Percentiles rank a stretch among this genome's conserved stretches.
These are phyloP conservation scores for Rhizomucor pusillus DNA, from an alignment of 371 early-diverging fungal genomes.

Conservation along the genomic window DNA sequence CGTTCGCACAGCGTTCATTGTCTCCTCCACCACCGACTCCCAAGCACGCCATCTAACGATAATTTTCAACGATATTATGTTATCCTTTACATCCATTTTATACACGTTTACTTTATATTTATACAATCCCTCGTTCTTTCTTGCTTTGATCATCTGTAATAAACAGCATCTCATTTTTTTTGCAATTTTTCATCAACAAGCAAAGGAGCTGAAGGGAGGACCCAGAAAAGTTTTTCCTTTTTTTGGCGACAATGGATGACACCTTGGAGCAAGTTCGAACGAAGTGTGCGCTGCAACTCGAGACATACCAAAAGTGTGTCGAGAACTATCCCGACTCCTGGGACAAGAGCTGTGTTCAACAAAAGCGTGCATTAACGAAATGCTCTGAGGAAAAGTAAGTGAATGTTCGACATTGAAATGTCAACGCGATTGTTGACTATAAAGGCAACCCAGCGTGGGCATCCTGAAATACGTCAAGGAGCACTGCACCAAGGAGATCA, in stretches of 20 bases:
- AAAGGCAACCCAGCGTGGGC: conserved; percentile 48
- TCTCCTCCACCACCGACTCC: background rate
- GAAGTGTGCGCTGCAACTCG: conserved; percentile 77
- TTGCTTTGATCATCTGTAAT: background rate
- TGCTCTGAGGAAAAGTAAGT: conserved; percentile 78
- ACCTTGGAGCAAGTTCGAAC: conserved; percentile 72
- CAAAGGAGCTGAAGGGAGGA: background rate
- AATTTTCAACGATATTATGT: background rate
- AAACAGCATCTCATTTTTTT: background rate
- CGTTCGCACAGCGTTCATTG: background rate
- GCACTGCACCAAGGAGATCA: conserved; percentile 66
- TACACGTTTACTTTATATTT: background rate
- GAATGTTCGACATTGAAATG: background rate
- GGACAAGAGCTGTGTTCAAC: conserved; percentile 69
- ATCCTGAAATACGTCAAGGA: conserved; percentile 71
- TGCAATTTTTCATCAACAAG: background rate
- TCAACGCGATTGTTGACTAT: background rate
- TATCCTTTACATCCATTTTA: background rate
- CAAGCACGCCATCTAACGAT: background rate
- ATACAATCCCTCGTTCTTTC: background rate
- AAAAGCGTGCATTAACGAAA: conserved; percentile 72
- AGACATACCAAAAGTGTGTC: conserved; percentile 76
- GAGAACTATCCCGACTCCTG: conserved; percentile 72
- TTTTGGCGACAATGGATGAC: conserved; percentile 54
- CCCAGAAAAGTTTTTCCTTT: conserved; percentile 1